phyloP scores from a whole-genome alignment of 2,329 filamentous ascomycete genomes.

The Catunica adiposa region DNA sequence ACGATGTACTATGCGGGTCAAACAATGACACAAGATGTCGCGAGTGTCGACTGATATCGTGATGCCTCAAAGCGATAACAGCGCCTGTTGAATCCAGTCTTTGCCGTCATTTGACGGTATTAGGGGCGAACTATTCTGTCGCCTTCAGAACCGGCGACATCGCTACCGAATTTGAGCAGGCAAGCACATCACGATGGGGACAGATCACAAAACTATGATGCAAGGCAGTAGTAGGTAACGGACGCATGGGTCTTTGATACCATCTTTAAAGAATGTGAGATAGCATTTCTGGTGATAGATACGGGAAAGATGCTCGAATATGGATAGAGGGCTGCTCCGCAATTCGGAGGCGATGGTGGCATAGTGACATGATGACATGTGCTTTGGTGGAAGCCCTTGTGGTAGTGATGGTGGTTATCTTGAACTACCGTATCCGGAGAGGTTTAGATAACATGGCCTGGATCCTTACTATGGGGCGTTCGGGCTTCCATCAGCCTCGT shows the following conservation, averaged over 20 bases:
- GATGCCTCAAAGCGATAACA: not conserved
- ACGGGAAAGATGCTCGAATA: not conserved
- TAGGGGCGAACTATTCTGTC: not conserved
- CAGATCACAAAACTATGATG: not conserved
- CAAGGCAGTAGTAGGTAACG: not conserved
- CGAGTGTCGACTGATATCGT: not conserved
- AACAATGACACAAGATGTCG: not conserved
- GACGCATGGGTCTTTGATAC: not conserved
- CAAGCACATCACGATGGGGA: not conserved
- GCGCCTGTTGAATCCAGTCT: not conserved
- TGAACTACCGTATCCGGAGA: not conserved
- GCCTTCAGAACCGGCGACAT: not conserved
- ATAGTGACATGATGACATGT: too few species aligned
- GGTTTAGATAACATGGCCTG: not conserved
- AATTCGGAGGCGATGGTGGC: too few species aligned
- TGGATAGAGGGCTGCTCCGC: too few species aligned
- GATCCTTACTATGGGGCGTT: too few species aligned
- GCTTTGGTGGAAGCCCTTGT: not conserved
- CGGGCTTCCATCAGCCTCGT: too few species aligned
- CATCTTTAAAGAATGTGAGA: not conserved
- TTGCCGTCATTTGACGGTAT: not conserved
- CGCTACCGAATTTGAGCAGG: not conserved
- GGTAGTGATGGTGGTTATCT: not conserved
- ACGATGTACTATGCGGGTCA: not conserved
- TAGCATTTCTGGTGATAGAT: not conserved